A percentile compares a stretch with the other conserved stretches of the same genome.
phyloP scores from a whole-genome alignment of 768 basidiomycete genomes.

The Leccinum broughii region DNA sequence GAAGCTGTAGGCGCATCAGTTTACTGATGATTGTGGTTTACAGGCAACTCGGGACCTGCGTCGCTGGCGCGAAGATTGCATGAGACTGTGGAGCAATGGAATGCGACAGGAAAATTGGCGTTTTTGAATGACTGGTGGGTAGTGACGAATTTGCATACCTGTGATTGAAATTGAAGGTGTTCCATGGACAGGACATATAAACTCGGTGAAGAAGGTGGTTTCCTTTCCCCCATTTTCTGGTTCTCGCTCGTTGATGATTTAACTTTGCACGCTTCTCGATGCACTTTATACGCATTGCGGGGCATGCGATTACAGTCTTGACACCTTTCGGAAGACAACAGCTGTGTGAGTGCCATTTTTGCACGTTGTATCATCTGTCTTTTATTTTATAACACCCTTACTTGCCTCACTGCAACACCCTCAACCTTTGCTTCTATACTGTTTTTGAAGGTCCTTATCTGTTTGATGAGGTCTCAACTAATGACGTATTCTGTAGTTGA shows the following conservation, averaged over 20 bases:
- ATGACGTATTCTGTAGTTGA: constrained; percentile 42
- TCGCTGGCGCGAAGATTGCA: constrained; percentile 58
- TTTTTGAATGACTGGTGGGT: constrained; percentile 84
- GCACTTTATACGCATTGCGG: too few species aligned
- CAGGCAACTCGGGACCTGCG: constrained; percentile 61
- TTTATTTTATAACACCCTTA: not conserved
- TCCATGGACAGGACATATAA: constrained; percentile 70
- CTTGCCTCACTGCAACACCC: not conserved
- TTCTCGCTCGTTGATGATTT: not conserved
- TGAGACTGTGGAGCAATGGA: constrained; percentile 56
- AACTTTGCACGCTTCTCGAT: not conserved
- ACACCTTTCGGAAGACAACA: constrained; percentile 93
- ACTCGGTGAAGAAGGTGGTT: constrained; percentile 79
- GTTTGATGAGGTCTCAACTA: not conserved
- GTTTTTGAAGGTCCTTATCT: not conserved
- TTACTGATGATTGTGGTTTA: constrained; percentile 1
- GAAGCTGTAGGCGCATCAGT: not conserved
- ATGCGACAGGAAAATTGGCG: constrained; percentile 58
- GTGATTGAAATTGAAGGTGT: constrained; percentile 1
- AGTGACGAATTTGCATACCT: constrained; percentile 4
- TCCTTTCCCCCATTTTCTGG: not conserved
- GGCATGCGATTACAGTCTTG: constrained; percentile 46
- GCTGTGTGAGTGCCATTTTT: constrained; percentile 52
- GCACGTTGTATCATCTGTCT: not conserved
- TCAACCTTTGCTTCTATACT: not conserved